Percentiles rank a stretch among this genome's conserved stretches.
phyloP scores from a whole-genome alignment of 2,329 filamentous ascomycete genomes.

The Alternaria triticimaculans region DNA sequence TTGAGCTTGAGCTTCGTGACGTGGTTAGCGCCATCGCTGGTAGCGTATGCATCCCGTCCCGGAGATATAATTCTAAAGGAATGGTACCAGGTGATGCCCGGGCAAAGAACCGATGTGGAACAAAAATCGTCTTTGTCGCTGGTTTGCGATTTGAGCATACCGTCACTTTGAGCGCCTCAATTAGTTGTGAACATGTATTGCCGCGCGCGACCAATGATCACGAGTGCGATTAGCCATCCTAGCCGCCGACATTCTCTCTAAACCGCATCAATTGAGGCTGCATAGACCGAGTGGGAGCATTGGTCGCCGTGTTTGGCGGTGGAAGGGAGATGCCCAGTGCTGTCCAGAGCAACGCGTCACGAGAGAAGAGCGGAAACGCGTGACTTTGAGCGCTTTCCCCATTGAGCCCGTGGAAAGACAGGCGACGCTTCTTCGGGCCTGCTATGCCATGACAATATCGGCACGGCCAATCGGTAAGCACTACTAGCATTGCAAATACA shows the following conservation, averaged over 20 bases:
- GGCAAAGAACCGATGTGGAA: not conserved
- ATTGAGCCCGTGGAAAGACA: slow-evolving; percentile 2
- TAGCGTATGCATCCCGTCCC: not conserved
- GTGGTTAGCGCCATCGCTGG: slow-evolving; percentile 13
- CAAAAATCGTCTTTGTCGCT: not conserved
- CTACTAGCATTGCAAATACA: not conserved
- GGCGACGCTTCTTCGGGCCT: slow-evolving; percentile 13
- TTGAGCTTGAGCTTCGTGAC: slow-evolving; percentile 3
- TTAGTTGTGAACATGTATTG: not conserved
- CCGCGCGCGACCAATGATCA: not conserved
- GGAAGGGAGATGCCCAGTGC: not conserved
- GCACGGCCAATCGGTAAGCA: slow-evolving; percentile 19
- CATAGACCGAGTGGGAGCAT: not conserved
- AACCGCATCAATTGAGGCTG: not conserved
- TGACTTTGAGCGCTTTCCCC: slow-evolving; percentile 6
- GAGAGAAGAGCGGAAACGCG: slow-evolving; percentile 9
- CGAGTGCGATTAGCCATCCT: not conserved
- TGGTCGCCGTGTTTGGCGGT: not conserved
- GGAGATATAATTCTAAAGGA: slow-evolving; percentile 4
- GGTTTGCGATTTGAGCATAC: not conserved
- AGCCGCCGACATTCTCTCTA: not conserved
- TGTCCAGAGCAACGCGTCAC: slow-evolving; percentile 3
- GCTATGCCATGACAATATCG: slow-evolving; percentile 9
- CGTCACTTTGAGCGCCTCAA: not conserved
- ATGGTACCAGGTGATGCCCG: slow-evolving; percentile 1